Evolutionary conservation across 1,139 yeast species (phyloP), one percentile per base, ranked within the genome.

Genomic region (Nakaseomyces glabratus): DNA sequence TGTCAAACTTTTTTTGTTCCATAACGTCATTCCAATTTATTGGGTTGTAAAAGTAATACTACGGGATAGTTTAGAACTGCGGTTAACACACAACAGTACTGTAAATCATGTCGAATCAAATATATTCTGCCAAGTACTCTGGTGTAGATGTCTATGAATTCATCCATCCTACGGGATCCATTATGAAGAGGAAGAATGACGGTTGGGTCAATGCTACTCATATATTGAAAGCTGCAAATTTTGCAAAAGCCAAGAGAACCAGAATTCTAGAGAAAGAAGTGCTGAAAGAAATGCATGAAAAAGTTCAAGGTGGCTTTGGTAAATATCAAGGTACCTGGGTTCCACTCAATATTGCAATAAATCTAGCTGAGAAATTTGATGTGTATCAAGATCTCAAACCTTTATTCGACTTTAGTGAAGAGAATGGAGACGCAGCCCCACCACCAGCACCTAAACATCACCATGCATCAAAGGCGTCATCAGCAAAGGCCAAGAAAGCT

Each of bases 201-300:
- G 86, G 85, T 40, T 86, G 96, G 94, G 93, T 88, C 36, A 90
- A 90, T 62, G 97, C 97, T n/a, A 90, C 98, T 16, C 97, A 90
- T 61, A 86, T 90, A 32, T 68, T 90, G 41, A 88, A 90, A 57
- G 88, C 93, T 33, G 95, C 97, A 35, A 82, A 85, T 52, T 86
- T 88, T 55, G 95, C 95, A 43, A 88, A 88, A 58, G 95, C 96
- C 2, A 85, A 82, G 56, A 66, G 97, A 51, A 88, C 96, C 9
- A 76, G 93, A 53, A 86, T 86, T 43, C 69, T 88, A 48, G 97
- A 90, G 53, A 78, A 82, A 51, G 96, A 93, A 42, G 93, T 88
- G 14, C 93, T 85, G 48, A 76, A 74, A 35, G 93, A 93, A 2
- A 62, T 67, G 10, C 95, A 85, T 57, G 96, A 88, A 52, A 88